Evolutionary conservation across 306 rosid species (phyloP).

Genomic region (Sindora glabra): DNA sequence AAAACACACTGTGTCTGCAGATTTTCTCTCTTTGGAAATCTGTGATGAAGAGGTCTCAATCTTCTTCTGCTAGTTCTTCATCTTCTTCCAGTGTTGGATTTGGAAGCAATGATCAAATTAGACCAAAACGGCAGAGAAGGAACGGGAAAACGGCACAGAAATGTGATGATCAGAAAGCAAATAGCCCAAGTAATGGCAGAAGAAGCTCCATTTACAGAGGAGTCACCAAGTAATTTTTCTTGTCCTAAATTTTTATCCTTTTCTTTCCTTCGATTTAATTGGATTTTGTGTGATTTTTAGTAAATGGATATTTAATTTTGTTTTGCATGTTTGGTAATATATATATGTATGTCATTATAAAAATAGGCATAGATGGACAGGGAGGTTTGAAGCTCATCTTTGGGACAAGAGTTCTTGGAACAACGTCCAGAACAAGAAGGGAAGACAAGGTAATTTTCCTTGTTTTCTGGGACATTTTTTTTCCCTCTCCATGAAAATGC

Average conservation of each 20-base stretch:
- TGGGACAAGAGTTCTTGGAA: constrained; percentile 97
- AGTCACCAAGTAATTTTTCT: constrained; percentile 72
- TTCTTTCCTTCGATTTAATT: background rate
- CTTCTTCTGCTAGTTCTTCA: too few relatives aligned
- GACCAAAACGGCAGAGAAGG: constrained; percentile 25
- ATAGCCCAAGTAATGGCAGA: constrained; percentile 11
- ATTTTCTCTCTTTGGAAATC: constrained; percentile 20
- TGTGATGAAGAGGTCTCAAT: background rate
- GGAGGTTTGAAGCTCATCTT: constrained; percentile 92
- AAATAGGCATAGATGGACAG: constrained; percentile 93
- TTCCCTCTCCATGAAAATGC: too few relatives aligned
- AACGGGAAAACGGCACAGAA: constrained; percentile 25
- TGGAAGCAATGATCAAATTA: too few relatives aligned
- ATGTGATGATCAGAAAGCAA: constrained; percentile 17
- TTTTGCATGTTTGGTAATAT: constrained; percentile 43
- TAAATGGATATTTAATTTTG: background rate
- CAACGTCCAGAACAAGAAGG: constrained; percentile 76
- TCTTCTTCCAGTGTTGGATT: too few relatives aligned
- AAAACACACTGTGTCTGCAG: constrained; percentile 1
- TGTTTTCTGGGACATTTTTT: too few relatives aligned
- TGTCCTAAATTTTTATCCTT: background rate
- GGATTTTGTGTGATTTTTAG: background rate
- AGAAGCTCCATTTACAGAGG: constrained; percentile 95
- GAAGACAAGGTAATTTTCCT: constrained; percentile 65
- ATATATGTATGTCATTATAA: too few relatives aligned